These are phyloP conservation scores for Dioscorea dumetorum DNA, from an alignment of 106 monocot genomes.

Conservation along the genomic window DNA sequence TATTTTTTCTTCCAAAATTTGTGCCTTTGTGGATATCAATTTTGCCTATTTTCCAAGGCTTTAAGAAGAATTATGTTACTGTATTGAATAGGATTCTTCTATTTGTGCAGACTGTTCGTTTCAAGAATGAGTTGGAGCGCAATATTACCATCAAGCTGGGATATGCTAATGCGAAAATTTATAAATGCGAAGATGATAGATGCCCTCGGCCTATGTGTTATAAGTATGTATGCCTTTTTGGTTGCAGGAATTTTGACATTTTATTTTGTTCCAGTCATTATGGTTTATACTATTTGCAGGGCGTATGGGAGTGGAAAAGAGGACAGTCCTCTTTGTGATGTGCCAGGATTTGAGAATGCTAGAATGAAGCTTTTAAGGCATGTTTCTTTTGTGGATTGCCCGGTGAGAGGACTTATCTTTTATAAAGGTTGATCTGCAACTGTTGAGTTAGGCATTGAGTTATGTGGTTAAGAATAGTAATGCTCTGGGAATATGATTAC, in stretches of 20 bases:
- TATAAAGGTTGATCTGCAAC: too few species aligned
- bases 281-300: slow-evolving; percentile 28
- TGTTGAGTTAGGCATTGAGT: too few species aligned
- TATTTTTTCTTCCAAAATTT: neutral
- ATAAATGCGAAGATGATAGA: slow-evolving; percentile 96
- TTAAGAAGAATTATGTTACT: too few species aligned
- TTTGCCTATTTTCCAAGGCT: neutral
- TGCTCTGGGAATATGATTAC: too few species aligned
- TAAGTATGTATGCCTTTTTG: slow-evolving; percentile 48
- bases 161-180: slow-evolving; percentile 98
- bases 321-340: slow-evolving; percentile 89
- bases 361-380: slow-evolving; percentile 94
- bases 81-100: neutral
- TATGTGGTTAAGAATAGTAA: too few species aligned
- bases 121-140: slow-evolving; percentile 91
- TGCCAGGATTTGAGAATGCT: slow-evolving; percentile 82
- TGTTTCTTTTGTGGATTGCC: slow-evolving; percentile 96
- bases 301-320: slow-evolving; percentile 98
- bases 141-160: slow-evolving; percentile 98
- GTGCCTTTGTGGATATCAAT: neutral
- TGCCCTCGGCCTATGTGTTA: slow-evolving; percentile 92
- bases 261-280: neutral
- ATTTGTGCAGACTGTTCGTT: slow-evolving; percentile 75
- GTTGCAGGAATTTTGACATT: neutral
- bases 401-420: slow-evolving; percentile 35